Conservation (phyloP, 176 grass and related monocot species). For the Thinopyrum elongatum region DNA sequence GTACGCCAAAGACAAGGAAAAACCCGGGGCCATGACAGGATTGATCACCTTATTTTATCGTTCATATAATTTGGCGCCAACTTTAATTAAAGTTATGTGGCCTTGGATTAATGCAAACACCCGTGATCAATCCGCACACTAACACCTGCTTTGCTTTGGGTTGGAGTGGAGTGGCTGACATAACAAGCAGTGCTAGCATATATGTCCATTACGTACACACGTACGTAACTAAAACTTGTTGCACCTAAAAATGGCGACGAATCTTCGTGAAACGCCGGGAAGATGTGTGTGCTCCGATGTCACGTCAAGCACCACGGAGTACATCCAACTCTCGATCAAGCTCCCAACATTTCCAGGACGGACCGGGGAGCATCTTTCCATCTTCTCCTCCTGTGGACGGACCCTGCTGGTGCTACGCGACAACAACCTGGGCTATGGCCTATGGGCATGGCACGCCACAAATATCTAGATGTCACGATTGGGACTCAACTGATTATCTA, state of each 20-base stretch:
- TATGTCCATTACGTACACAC: not conserved
- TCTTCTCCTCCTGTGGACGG: not conserved
- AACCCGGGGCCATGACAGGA: not conserved
- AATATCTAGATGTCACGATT: not conserved
- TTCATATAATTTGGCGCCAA: not conserved
- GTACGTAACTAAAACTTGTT: not conserved
- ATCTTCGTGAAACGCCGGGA: not conserved
- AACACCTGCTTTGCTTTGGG: too few relatives aligned
- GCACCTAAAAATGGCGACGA: not conserved
- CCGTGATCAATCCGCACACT: conserved; percentile 11
- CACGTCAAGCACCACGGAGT: too few relatives aligned
- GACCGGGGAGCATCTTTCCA: too few relatives aligned
- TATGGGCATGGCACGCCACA: not conserved
- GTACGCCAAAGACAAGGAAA: not conserved
- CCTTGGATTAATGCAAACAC: not conserved
- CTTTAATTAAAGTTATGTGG: not conserved
- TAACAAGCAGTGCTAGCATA: not conserved
- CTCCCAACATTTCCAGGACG: too few relatives aligned
- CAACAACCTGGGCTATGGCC: not conserved
- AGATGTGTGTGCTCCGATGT: too few relatives aligned
- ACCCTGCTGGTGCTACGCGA: not conserved
- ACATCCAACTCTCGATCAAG: too few relatives aligned
- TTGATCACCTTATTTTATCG: not conserved
- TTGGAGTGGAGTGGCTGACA: not conserved
- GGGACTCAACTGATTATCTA: not conserved